phyloP scores from a whole-genome alignment of 192 early-diverging fungal genomes.

The Podila epigama region DNA sequence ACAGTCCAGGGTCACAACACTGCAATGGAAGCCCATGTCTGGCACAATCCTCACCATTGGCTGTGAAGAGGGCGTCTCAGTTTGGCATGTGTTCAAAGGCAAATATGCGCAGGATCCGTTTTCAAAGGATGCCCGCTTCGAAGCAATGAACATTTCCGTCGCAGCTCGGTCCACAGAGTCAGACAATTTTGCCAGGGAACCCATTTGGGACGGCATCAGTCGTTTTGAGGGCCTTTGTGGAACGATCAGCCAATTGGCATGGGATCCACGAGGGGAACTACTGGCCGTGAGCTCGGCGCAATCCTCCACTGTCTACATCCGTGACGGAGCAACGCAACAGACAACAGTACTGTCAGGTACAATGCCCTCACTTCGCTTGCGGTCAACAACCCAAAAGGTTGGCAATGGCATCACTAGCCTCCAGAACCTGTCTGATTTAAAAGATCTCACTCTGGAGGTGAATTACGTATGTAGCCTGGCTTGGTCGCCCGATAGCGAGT shows the following conservation, averaged over 20 bases:
- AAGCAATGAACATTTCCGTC: not conserved
- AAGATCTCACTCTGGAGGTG: no score
- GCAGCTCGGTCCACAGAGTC: not conserved
- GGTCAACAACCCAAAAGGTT: no score
- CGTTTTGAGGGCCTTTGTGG: conserved; percentile 6
- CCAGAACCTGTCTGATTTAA: no score
- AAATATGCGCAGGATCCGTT: not conserved
- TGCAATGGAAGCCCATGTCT: conserved; percentile 46
- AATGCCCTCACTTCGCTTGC: no score
- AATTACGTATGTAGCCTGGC: conserved; percentile 9
- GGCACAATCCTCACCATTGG: conserved; percentile 28
- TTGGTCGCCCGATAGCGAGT: conserved; percentile 36
- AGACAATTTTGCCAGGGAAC: conserved; percentile 22
- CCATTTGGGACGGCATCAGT: conserved; percentile 22
- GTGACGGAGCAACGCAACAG: conserved; percentile 6
- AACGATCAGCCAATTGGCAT: conserved; percentile 21
- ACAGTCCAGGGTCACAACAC: conserved; percentile 21
- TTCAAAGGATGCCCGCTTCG: not conserved
- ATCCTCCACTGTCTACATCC: conserved; percentile 35
- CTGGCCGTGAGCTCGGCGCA: conserved; percentile 27
- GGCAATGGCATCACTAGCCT: no score
- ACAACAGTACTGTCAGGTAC: conserved; percentile 16
- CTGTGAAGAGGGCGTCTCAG: conserved; percentile 22
- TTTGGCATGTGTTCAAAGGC: conserved; percentile 36
- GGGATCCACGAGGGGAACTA: conserved; percentile 42